Conservation (phyloP, 2,329 filamentous ascomycete genomes). For the Hypoxylon rubiginosum region DNA sequence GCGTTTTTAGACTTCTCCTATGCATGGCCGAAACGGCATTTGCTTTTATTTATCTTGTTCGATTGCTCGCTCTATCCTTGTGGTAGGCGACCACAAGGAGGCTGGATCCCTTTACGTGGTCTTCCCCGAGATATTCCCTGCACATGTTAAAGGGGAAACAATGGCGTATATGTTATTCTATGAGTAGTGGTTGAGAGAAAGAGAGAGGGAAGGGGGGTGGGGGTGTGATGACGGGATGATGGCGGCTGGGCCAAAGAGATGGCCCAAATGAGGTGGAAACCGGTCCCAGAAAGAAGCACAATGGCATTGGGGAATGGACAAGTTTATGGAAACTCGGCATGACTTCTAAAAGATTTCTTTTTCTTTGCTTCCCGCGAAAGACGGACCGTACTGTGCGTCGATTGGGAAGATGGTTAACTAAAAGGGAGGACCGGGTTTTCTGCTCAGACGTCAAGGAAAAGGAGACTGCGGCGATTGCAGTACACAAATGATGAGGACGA, state of each 20-base stretch:
- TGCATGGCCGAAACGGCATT: conserved; percentile 66
- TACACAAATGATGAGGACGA: conserved; percentile 45
- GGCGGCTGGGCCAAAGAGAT: conserved; percentile 41
- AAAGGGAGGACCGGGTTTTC: conserved; percentile 48
- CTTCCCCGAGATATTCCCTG: conserved; percentile 48
- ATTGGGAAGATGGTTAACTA: conserved; percentile 43
- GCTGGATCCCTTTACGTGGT: conserved; percentile 49
- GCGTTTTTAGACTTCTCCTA: conserved; percentile 63
- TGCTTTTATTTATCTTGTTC: conserved; percentile 59
- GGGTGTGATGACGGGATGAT: conserved; percentile 8
- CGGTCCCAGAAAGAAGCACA: conserved; percentile 43
- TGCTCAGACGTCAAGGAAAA: conserved; percentile 44
- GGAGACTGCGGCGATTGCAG: conserved; percentile 44
- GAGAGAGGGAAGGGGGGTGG: background rate
- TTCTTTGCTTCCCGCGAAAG: conserved; percentile 49
- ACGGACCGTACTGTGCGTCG: conserved; percentile 41
- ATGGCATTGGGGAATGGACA: conserved; percentile 48
- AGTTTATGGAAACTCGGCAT: conserved; percentile 51
- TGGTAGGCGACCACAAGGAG: conserved; percentile 52
- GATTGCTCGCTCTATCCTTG: conserved; percentile 54
- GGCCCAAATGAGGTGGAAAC: conserved; percentile 45
- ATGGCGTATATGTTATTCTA: conserved; percentile 53
- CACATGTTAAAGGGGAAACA: conserved; percentile 46
- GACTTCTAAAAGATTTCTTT: conserved; percentile 53
- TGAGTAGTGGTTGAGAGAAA: conserved; percentile 39